A percentile compares a stretch with the other conserved stretches of the same genome.
Conservation (phyloP, 495 filamentous ascomycete genomes). For the Annulohypoxylon bovei region DNA sequence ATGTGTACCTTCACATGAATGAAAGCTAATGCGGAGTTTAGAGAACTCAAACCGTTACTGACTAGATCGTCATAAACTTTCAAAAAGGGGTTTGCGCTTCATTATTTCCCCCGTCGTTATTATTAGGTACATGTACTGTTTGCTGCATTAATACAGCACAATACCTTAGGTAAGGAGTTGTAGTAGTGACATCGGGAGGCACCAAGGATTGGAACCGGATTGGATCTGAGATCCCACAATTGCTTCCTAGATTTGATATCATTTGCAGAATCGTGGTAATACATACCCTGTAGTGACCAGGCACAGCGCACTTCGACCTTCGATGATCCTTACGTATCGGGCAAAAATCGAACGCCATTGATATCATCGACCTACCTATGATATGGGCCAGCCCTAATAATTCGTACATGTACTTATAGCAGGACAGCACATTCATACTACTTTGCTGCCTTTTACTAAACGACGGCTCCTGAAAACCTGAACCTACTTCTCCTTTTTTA, state of each 20-base stretch:
- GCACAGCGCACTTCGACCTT: conserved; percentile 31
- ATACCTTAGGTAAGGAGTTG: not conserved
- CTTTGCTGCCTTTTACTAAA: conserved; percentile 18
- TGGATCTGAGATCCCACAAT: conserved; percentile 24
- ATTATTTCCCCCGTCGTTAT: not conserved
- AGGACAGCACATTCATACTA: conserved; percentile 30
- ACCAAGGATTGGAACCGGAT: not conserved
- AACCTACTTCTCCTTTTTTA: conserved; percentile 2
- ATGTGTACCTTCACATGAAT: not conserved
- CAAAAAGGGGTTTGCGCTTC: not conserved
- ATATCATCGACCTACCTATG: conserved; percentile 35
- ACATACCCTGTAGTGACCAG: conserved; percentile 32
- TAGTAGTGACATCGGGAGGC: not conserved
- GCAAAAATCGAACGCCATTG: conserved; percentile 34
- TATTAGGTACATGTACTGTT: not conserved
- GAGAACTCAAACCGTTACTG: conserved; percentile 10
- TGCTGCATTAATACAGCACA: not conserved
- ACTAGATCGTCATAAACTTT: conserved; percentile 4
- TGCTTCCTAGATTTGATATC: conserved; percentile 16
- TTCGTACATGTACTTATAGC: conserved; percentile 25
- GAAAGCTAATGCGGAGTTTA: conserved; percentile 9
- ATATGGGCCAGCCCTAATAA: conserved; percentile 29
- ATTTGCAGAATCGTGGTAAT: conserved; percentile 34
- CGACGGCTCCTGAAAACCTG: conserved; percentile 6
- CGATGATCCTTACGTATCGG: conserved; percentile 37